A percentile compares a stretch with the other conserved stretches of the same genome.
phyloP scores from a whole-genome alignment of 192 early-diverging fungal genomes.

The Podila epigama region DNA sequence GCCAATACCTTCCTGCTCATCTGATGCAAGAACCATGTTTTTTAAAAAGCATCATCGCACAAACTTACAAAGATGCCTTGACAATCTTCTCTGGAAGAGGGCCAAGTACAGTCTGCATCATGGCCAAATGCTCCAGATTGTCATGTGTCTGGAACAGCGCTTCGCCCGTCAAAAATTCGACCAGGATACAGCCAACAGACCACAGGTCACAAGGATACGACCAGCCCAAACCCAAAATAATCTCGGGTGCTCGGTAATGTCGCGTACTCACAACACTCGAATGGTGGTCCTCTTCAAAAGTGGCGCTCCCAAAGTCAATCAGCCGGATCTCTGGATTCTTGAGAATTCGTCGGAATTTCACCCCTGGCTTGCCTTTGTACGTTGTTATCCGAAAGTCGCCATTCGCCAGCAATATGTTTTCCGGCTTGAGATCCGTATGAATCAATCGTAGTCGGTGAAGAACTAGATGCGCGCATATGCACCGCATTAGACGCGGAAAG shows the following conservation, averaged over 20 bases:
- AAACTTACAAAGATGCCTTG: constrained; percentile 50
- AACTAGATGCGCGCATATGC: constrained; percentile 53
- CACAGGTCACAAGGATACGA: constrained; percentile 98
- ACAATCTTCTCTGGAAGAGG: constrained; percentile 74
- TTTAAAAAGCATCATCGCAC: no score
- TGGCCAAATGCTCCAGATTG: constrained; percentile 94
- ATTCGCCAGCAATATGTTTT: constrained; percentile 87
- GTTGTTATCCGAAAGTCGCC: constrained; percentile 62
- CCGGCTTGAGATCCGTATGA: constrained; percentile 98
- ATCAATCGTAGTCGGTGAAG: constrained; percentile 87
- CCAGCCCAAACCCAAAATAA: constrained; percentile 94
- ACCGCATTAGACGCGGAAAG: no score
- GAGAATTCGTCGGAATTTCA: constrained; percentile 51
- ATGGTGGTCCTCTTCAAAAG: constrained; percentile 94
- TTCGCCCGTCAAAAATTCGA: constrained; percentile 94
- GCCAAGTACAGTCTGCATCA: constrained; percentile 95
- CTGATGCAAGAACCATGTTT: no score
- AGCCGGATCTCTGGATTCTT: constrained; percentile 78
- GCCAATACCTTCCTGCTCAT: background rate
- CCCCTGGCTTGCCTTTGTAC: constrained; percentile 41
- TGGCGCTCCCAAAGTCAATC: constrained; percentile 97
- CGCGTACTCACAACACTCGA: constrained; percentile 90
- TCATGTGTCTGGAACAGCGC: constrained; percentile 98
- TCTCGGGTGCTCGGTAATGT: constrained; percentile 98
- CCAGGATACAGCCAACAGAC: constrained; percentile 96